phyloP scores from a whole-genome alignment of 768 basidiomycete genomes.

The Infundibulicybe gibba region DNA sequence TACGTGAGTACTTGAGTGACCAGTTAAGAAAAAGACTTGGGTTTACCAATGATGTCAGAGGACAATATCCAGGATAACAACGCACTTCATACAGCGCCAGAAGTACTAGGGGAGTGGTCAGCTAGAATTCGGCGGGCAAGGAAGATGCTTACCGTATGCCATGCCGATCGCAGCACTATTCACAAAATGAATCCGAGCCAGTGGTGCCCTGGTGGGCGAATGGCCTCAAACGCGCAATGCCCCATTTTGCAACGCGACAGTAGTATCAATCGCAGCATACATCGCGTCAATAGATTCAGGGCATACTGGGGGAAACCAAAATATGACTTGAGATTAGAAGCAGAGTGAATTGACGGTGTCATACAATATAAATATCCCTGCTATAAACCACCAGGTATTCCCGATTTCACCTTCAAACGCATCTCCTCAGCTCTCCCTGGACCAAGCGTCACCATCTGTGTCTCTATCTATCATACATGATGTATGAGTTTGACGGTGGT shows the following conservation, averaged over 20 bases:
- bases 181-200: conserved; percentile 93
- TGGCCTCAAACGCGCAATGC: conserved; percentile 69
- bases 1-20: not conserved
- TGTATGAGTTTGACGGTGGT: conserved; percentile 73
- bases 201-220: conserved; percentile 93
- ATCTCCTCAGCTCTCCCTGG: conserved; percentile 55
- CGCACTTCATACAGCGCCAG: conserved; percentile 68
- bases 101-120: too few species aligned
- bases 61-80: conserved; percentile 90
- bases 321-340: not conserved
- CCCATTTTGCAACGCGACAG: conserved; percentile 29
- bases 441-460: conserved; percentile 54
- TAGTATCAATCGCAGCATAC: conserved; percentile 82
- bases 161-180: conserved; percentile 92
- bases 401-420: conserved; percentile 58
- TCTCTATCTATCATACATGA: too few species aligned
- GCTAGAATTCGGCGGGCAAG: too few species aligned
- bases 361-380: conserved; percentile 84
- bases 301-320: conserved; percentile 50
- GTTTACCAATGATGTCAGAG: conserved; percentile 80
- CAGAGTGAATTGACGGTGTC: conserved; percentile 18
- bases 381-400: conserved; percentile 69
- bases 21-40: not conserved
- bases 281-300: conserved; percentile 73
- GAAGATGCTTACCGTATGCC: conserved; percentile 91